phyloP scores from a whole-genome alignment of 2,329 filamentous ascomycete genomes.

The Graphilbum sp. region DNA sequence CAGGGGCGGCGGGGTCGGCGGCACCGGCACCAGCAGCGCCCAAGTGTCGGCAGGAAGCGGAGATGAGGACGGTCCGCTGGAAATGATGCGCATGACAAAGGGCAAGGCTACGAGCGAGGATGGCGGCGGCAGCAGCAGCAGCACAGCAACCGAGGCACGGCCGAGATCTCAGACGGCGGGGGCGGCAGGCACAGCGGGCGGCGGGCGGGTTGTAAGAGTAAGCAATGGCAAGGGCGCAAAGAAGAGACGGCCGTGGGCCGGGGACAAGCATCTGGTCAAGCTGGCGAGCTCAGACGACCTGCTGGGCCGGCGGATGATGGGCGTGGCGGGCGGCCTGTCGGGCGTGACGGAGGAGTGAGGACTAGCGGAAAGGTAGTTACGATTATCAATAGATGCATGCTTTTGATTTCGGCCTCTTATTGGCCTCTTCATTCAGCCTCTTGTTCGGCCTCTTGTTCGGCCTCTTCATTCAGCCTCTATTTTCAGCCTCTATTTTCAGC shows the following conservation, averaged over 20 bases:
- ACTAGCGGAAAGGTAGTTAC: background rate
- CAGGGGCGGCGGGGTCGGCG: too few species aligned
- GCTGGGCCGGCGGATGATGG: constrained; percentile 40
- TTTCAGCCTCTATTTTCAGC: too few species aligned
- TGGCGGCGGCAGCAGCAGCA: background rate
- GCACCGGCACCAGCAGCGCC: too few species aligned
- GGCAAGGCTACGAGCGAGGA: constrained; percentile 6
- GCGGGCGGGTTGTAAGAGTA: too few species aligned
- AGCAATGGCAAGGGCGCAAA: constrained; percentile 1
- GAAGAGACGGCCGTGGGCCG: constrained; percentile 16
- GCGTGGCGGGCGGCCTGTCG: constrained; percentile 36
- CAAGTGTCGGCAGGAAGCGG: too few species aligned
- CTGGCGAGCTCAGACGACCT: constrained; percentile 42
- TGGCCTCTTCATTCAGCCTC: too few species aligned
- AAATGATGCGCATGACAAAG: constrained; percentile 54
- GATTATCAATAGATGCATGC: background rate
- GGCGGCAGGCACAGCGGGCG: too few species aligned
- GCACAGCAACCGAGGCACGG: background rate
- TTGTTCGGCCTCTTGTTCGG: too few species aligned
- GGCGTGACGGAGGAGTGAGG: constrained; percentile 27
- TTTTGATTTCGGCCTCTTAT: too few species aligned
- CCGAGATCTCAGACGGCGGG: too few species aligned
- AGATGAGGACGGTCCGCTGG: constrained; percentile 64
- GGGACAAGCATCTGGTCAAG: constrained; percentile 29
- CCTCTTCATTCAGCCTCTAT: too few species aligned